These are phyloP conservation scores for Clitopilus hobsonii DNA, from an alignment of 768 basidiomycete genomes.

Conservation along the genomic window DNA sequence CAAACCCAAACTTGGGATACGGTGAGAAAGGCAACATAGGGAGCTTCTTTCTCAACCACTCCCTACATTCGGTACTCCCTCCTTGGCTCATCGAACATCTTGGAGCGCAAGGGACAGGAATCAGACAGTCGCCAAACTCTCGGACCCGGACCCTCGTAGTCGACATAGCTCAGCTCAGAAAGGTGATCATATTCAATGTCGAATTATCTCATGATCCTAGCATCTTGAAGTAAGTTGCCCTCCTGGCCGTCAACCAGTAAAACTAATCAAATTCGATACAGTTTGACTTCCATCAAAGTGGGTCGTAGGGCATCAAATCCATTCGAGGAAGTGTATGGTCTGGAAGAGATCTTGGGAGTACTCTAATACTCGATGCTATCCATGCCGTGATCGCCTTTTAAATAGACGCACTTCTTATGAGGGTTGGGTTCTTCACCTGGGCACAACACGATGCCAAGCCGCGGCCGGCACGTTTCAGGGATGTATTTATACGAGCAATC, in stretches of 20 bases:
- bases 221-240: background rate
- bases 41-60: background rate
- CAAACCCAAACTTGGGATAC: background rate
- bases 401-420: no score
- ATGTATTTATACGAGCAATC: no score
- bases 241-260: background rate
- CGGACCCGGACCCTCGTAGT: background rate
- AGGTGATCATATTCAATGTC: background rate
- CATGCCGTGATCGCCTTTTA: no score
- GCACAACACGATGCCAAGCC: no score
- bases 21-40: background rate
- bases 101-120: background rate
- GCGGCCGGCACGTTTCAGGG: no score
- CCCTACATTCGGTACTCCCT: background rate
- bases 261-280: background rate
- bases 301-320: background rate
- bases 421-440: no score
- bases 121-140: background rate
- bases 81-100: background rate
- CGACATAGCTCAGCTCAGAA: background rate
- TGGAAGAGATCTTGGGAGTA: background rate
- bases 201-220: background rate
- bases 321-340: background rate
- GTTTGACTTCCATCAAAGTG: background rate
- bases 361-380: no score